phyloP scores from a whole-genome alignment of 2,329 filamentous ascomycete genomes.

The Ceratocystis variospora region DNA sequence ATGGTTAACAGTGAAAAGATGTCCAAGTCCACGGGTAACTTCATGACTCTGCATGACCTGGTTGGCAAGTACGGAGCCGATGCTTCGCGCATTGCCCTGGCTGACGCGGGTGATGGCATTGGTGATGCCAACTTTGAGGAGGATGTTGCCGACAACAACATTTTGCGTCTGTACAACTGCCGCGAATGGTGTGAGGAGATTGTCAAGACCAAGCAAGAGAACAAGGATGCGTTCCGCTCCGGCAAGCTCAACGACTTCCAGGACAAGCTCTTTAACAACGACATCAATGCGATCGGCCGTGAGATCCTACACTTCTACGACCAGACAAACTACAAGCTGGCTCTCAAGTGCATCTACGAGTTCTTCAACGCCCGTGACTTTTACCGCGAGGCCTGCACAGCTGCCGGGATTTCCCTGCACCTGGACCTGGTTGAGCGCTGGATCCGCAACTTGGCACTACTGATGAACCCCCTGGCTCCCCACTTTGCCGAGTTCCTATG shows the following conservation, averaged over 20 bases:
- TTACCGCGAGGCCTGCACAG: slow-evolving; percentile 70
- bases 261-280: slow-evolving; percentile 83
- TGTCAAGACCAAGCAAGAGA: slow-evolving; percentile 46
- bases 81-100: slow-evolving; percentile 77
- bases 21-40: slow-evolving; percentile 95
- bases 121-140: slow-evolving; percentile 97
- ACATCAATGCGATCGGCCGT: slow-evolving; percentile 70
- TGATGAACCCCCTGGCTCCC: slow-evolving; percentile 72
- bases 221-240: slow-evolving; percentile 47
- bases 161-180: slow-evolving; percentile 60
- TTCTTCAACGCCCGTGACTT: slow-evolving; percentile 77
- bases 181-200: slow-evolving; percentile 81
- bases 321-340: slow-evolving; percentile 52
- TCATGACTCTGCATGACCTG: slow-evolving; percentile 76
- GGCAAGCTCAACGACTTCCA: slow-evolving; percentile 65
- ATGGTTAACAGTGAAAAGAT: slow-evolving; percentile 97
- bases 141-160: slow-evolving; percentile 79
- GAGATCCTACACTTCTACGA: slow-evolving; percentile 70
- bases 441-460: slow-evolving; percentile 71
- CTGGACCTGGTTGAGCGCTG: slow-evolving; percentile 64
- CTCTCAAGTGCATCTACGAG: slow-evolving; percentile 70
- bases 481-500: slow-evolving; percentile 94
- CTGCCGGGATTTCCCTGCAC: slow-evolving; percentile 75
- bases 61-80: slow-evolving; percentile 91
- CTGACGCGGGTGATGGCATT: slow-evolving; percentile 87